Conservation (phyloP, 2,329 filamentous ascomycete genomes). For the Pseudocercospora crystallina region DNA sequence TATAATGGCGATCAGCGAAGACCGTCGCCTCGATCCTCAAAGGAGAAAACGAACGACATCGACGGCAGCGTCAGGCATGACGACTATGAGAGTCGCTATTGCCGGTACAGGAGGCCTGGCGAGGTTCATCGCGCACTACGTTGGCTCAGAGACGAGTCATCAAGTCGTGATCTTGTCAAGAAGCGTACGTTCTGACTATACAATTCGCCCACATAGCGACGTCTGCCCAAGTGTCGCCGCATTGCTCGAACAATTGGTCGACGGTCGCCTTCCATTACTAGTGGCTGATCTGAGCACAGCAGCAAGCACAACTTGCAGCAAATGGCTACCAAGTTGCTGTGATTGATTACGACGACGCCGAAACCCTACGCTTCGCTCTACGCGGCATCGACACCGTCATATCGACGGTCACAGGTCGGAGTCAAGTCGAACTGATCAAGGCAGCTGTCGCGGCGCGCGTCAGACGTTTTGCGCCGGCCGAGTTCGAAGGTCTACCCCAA, state of each 20-base stretch:
- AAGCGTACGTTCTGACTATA: conserved; percentile 47
- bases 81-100: conserved; percentile 61
- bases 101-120: conserved; percentile 63
- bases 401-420: conserved; percentile 66
- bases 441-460: conserved; percentile 66
- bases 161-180: conserved; percentile 70
- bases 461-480: conserved; percentile 69
- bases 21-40: background rate
- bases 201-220: background rate
- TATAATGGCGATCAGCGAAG: conserved; percentile 1
- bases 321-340: conserved; percentile 65
- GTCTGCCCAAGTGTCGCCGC: background rate
- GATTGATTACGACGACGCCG: conserved; percentile 64
- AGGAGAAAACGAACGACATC: conserved; percentile 1
- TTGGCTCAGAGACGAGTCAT: conserved; percentile 63
- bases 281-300: conserved; percentile 41
- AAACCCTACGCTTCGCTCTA: conserved; percentile 64
- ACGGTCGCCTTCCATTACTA: background rate
- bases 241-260: background rate
- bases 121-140: conserved; percentile 57
- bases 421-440: conserved; percentile 71
- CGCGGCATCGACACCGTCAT: conserved; percentile 72
- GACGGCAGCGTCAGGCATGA: conserved; percentile 16
- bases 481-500: conserved; percentile 67
- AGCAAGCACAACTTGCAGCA: conserved; percentile 54